Evolutionary conservation across 2,329 filamentous ascomycete species (phyloP).

Genomic region (Harringtonia lauricola): DNA sequence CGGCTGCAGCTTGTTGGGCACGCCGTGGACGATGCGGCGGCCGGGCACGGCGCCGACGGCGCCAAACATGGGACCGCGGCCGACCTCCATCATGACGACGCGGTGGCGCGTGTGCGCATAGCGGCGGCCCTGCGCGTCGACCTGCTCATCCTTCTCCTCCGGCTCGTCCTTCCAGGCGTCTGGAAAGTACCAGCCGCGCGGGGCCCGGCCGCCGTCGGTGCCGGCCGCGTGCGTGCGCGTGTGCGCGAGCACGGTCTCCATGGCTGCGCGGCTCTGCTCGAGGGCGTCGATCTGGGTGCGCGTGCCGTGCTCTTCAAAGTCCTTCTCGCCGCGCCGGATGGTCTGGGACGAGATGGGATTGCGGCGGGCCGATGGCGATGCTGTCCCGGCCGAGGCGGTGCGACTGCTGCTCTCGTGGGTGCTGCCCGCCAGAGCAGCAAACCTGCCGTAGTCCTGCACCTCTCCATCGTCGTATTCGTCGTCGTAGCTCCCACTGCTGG

Average conservation of each 20-base stretch:
- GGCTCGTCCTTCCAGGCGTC: slow-evolving; percentile 34
- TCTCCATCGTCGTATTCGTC: slow-evolving; percentile 29
- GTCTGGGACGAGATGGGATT: slow-evolving; percentile 44
- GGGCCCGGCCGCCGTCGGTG: slow-evolving; percentile 7
- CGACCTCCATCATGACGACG: slow-evolving; percentile 58
- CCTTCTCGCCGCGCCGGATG: slow-evolving; percentile 89
- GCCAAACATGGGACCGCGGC: slow-evolving; percentile 56
- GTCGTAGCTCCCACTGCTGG: slow-evolving; percentile 4
- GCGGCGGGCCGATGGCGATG: too few species aligned
- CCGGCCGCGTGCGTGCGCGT: slow-evolving; percentile 58
- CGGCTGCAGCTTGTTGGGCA: slow-evolving; percentile 34
- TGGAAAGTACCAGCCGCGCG: slow-evolving; percentile 65
- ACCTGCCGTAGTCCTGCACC: slow-evolving; percentile 76
- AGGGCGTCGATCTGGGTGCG: slow-evolving; percentile 67
- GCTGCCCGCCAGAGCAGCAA: slow-evolving; percentile 31
- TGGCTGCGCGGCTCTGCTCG: slow-evolving; percentile 70
- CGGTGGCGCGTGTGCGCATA: slow-evolving; percentile 28
- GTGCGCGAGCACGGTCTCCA: slow-evolving; percentile 77
- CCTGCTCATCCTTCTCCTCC: slow-evolving; percentile 15
- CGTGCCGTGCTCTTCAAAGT: slow-evolving; percentile 91
- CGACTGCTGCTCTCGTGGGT: too few species aligned
- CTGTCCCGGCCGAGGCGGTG: slow-evolving; percentile 8
- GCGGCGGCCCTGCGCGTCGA: slow-evolving; percentile 15
- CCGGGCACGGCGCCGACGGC: slow-evolving; percentile 52
- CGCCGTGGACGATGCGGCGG: slow-evolving; percentile 27